Conservation (phyloP, 176 grass and related monocot species). For the Canna indica region DNA sequence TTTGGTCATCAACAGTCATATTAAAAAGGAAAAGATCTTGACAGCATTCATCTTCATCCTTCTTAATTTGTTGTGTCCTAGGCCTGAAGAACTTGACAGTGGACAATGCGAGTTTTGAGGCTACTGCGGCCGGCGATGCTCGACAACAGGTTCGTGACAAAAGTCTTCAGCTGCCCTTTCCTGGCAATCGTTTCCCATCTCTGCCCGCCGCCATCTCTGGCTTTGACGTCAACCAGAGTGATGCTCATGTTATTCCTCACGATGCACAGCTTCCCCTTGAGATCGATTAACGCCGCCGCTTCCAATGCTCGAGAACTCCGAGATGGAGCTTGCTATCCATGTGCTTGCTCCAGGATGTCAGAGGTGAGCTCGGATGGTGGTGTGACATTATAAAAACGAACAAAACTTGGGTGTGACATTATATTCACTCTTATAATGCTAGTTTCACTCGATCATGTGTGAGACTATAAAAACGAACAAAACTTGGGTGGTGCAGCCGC, state of each 20-base stretch:
- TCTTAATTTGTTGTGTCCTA: conserved; percentile 16
- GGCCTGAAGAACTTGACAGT: conserved; percentile 79
- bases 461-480: no score
- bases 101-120: conserved; percentile 41
- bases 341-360: conserved; percentile 38
- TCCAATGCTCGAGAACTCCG: conserved; percentile 51
- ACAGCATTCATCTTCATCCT: not conserved
- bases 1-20: no score
- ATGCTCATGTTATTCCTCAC: conserved; percentile 78
- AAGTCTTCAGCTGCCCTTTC: conserved; percentile 42
- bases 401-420: no score
- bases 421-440: no score
- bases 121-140: conserved; percentile 40
- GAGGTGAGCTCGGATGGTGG: no score
- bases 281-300: conserved; percentile 44
- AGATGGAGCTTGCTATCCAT: conserved; percentile 40
- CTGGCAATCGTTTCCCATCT: conserved; percentile 43
- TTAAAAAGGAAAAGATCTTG: not conserved
- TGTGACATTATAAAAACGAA: no score
- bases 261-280: conserved; percentile 49
- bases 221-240: conserved; percentile 37
- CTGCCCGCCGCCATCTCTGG: conserved; percentile 4
- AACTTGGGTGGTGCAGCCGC: no score
- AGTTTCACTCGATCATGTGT: no score
- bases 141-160: conserved; percentile 40